Evolutionary conservation across 306 rosid genomes (phyloP), one percentile per base, ranked within the genome.

Genomic region (Prunus fruticosa): DNA sequence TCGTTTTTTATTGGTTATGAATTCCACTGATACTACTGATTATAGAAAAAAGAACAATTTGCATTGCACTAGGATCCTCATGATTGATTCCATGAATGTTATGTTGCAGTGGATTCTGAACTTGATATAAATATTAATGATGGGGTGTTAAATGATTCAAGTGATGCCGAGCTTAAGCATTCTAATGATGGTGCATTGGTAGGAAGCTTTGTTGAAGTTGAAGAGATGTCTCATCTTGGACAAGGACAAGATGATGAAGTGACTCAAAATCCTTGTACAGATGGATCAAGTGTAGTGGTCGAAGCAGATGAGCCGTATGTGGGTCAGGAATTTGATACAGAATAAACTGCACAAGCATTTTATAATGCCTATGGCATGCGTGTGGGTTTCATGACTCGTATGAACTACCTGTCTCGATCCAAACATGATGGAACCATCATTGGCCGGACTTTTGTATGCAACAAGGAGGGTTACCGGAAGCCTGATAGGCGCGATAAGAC

Each of bases 401-500:
- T 82, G 75, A 74, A 68, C 76, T 50, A 78, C 45, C 76, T 82
- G 63, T 74, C 76, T 20, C 82, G 85, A 41, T 82, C 85, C 8
- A 83, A 69, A 57, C 81, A 58, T 18, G 84, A 76, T 54, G 84
- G 84, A 27, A 64, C 83, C 19, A 6, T 76, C 20, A 73, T 79
- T 30, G 77, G 81, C 6, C 57, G 84, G 43, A 71, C 87, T 19
- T 52, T 83, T 52, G 87, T 79, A 18, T 83, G 87, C 79, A 83
- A 80, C 84, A 83, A 83, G 76, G 84, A 83, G 79, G 87, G 87
- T 67, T 83, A 76, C 58, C 75, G 81, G 52, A 71, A 61, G 54
- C 66, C 83, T 76, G 60, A 80, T n/a, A 72, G 75, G 73, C 63
- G 74, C 4, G 86, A 79, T 16, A 64, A 83, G 81, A 73, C 79